phyloP scores from a whole-genome alignment of 257 asterid species.

The Ballota nigra region DNA sequence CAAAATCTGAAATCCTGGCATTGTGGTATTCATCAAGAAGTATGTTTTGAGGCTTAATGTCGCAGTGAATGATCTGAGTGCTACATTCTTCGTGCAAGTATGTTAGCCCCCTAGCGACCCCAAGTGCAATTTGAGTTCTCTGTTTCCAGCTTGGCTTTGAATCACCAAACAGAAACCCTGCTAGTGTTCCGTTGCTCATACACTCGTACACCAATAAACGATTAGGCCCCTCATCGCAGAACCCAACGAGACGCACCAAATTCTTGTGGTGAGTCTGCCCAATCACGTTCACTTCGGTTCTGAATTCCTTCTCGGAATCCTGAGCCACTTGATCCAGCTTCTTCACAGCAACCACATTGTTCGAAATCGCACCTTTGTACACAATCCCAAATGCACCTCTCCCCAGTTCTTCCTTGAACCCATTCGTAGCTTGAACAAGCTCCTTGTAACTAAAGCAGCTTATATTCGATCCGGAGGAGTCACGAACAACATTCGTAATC shows the following conservation, averaged over 20 bases:
- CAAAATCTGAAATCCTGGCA: conserved; percentile 57
- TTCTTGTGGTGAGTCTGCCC: conserved; percentile 70
- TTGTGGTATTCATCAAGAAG: conserved; percentile 44
- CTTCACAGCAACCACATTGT: conserved; percentile 44
- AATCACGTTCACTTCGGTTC: conserved; percentile 48
- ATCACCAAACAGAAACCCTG: conserved; percentile 38
- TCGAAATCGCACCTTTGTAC: conserved; percentile 41
- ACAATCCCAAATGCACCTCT: conserved; percentile 66
- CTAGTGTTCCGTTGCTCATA: conserved; percentile 47
- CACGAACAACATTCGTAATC: background rate
- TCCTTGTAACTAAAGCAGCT: conserved; percentile 40
- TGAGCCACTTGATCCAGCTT: conserved; percentile 38
- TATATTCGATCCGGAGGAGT: conserved; percentile 17
- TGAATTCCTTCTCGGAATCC: conserved; percentile 62
- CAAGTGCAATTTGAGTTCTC: conserved; percentile 46
- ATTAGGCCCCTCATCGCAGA: conserved; percentile 45
- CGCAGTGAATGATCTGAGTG: conserved; percentile 53
- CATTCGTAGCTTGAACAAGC: conserved; percentile 39
- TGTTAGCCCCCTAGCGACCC: conserved; percentile 45
- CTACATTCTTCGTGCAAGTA: conserved; percentile 55
- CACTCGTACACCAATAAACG: conserved; percentile 44
- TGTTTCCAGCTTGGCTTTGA: conserved; percentile 45
- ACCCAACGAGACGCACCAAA: conserved; percentile 52
- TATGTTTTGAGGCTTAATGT: conserved; percentile 62
- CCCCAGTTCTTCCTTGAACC: conserved; percentile 48